phyloP scores from a whole-genome alignment of 345 rosid species.

The Eucalyptus cloeziana region DNA sequence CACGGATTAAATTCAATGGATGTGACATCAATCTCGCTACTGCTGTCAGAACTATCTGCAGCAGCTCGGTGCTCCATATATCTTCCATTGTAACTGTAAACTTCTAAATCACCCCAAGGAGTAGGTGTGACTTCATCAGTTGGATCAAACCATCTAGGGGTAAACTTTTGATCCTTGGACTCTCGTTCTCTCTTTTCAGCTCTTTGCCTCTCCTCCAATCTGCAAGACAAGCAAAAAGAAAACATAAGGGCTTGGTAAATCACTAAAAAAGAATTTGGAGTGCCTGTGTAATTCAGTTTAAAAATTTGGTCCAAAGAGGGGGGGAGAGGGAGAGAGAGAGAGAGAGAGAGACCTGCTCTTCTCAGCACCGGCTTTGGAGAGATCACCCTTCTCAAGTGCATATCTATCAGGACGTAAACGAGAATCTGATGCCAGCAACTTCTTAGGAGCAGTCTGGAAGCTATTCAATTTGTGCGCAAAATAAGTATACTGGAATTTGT shows the following conservation, averaged over 20 bases:
- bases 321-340: not conserved
- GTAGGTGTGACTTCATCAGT: slow-evolving; percentile 49
- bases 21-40: slow-evolving; percentile 9
- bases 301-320: not conserved
- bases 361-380: slow-evolving; percentile 10
- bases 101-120: slow-evolving; percentile 67
- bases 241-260: not conserved
- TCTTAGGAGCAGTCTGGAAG: slow-evolving; percentile 22
- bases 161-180: slow-evolving; percentile 39
- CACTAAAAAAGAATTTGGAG: not conserved
- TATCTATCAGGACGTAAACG: slow-evolving; percentile 25
- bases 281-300: not conserved
- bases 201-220: slow-evolving; percentile 75
- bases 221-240: slow-evolving; percentile 5
- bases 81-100: slow-evolving; percentile 59
- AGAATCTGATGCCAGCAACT: slow-evolving; percentile 17
- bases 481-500: slow-evolving; percentile 18
- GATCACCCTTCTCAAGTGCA: slow-evolving; percentile 25
- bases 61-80: slow-evolving; percentile 39
- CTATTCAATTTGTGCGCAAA: slow-evolving; percentile 23
- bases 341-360: slow-evolving; percentile 19
- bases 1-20: slow-evolving; percentile 61
- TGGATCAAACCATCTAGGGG: slow-evolving; percentile 61
- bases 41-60: slow-evolving; percentile 22
- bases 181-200: slow-evolving; percentile 63